Percentiles rank a stretch among this genome's conserved stretches.
These are phyloP conservation scores for Leccinum uliginosum DNA, from an alignment of 768 basidiomycete species.

Conservation along the genomic window DNA sequence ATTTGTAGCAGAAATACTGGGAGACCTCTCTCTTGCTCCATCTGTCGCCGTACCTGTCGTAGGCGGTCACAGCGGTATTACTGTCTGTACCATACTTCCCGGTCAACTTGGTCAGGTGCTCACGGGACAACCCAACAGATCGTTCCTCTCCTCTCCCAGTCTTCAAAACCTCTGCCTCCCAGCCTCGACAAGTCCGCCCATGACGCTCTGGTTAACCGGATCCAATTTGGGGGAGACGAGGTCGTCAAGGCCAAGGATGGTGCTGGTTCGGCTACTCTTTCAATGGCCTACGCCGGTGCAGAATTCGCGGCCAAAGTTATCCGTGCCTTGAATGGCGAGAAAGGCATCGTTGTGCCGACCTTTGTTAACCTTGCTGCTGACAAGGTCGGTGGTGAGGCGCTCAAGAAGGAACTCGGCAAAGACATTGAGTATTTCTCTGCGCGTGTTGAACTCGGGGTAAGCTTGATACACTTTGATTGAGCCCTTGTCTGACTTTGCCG, in stretches of 20 bases:
- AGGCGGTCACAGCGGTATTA: constrained; percentile 92
- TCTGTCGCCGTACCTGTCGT: constrained; percentile 82
- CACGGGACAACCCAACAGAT: constrained; percentile 48
- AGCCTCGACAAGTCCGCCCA: constrained; percentile 42
- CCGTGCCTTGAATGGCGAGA: constrained; percentile 82
- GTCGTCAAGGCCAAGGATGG: constrained; percentile 98
- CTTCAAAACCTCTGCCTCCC: constrained; percentile 72
- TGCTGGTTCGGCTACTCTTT: constrained; percentile 89
- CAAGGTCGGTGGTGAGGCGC: constrained; percentile 60
- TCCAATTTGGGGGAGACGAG: constrained; percentile 96
- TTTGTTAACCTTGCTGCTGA: constrained; percentile 81
- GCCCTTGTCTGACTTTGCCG: constrained; percentile 1
- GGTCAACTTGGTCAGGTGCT: background rate
- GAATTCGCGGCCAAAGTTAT: constrained; percentile 84
- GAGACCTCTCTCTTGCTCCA: constrained; percentile 55
- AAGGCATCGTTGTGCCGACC: constrained; percentile 78
- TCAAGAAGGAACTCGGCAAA: constrained; percentile 72
- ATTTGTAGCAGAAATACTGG: constrained; percentile 80
- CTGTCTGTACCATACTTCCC: constrained; percentile 41
- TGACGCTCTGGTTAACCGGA: constrained; percentile 70
- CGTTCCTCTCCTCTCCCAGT: constrained; percentile 90
- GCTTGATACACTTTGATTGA: constrained; percentile 10
- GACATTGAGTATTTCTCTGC: constrained; percentile 87
- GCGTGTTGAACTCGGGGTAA: constrained; percentile 82
- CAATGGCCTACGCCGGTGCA: constrained; percentile 94